Evolutionary conservation across 2,329 filamentous ascomycete species (phyloP).

Genomic region (Furcasterigmium furcatum): DNA sequence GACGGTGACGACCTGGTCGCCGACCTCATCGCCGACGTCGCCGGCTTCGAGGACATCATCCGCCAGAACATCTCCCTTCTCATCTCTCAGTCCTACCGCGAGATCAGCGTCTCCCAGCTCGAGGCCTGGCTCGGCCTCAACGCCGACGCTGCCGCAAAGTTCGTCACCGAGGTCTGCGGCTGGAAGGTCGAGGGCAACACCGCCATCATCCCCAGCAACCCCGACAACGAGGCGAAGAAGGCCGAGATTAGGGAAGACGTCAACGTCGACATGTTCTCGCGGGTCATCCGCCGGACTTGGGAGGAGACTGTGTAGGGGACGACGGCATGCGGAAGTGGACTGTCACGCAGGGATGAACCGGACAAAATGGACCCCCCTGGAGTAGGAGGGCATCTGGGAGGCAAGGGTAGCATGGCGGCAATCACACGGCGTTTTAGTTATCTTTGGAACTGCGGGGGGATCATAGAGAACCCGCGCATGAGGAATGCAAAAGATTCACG

Average conservation of each 20-base stretch:
- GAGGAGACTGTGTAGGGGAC: slow-evolving; percentile 66
- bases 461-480: slow-evolving; percentile 4
- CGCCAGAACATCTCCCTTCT: slow-evolving; percentile 86
- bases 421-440: slow-evolving; percentile 14
- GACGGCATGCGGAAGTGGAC: slow-evolving; percentile 2
- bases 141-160: slow-evolving; percentile 67
- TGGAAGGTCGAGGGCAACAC: slow-evolving; percentile 69
- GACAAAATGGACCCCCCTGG: not conserved
- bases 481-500: slow-evolving; percentile 3
- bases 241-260: slow-evolving; percentile 95
- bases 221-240: slow-evolving; percentile 97
- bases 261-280: slow-evolving; percentile 79
- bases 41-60: slow-evolving; percentile 92
- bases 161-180: slow-evolving; percentile 79
- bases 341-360: slow-evolving; percentile 2
- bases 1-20: slow-evolving; percentile 95
- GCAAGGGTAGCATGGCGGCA: slow-evolving; percentile 14
- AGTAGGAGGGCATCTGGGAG: slow-evolving; percentile 5
- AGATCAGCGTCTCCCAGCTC: slow-evolving; percentile 64
- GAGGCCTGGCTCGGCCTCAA: slow-evolving; percentile 75
- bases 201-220: slow-evolving; percentile 83
- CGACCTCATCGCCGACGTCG: slow-evolving; percentile 89
- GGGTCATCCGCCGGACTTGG: slow-evolving; percentile 80
- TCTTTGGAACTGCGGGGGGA: slow-evolving; percentile 13
- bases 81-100: slow-evolving; percentile 76